Percentiles rank a stretch among this genome's conserved stretches.
Evolutionary conservation across 2,329 filamentous ascomycete genomes (phyloP).

Genomic region (Diaporthe amygdali): DNA sequence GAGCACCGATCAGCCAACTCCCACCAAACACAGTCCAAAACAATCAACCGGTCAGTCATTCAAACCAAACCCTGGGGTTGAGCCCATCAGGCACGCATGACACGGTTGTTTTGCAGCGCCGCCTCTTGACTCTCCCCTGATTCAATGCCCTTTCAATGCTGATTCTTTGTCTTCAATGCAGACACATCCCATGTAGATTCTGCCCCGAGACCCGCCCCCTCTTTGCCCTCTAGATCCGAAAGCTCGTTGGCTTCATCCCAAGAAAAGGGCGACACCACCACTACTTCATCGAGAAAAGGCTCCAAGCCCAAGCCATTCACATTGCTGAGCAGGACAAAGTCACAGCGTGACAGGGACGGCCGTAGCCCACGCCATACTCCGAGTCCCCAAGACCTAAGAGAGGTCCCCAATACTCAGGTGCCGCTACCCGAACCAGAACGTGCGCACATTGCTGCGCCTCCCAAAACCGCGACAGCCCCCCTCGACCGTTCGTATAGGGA

Average conservation of each 20-base stretch:
- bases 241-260: conserved; percentile 54
- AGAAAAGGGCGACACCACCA: conserved; percentile 47
- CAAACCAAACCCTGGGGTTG: neutral
- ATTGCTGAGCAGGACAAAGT: conserved; percentile 56
- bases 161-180: conserved; percentile 28
- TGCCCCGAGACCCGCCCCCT: conserved; percentile 44
- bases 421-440: conserved; percentile 40
- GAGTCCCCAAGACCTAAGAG: conserved; percentile 40
- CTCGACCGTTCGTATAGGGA: conserved; percentile 72
- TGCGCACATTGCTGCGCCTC: conserved; percentile 44
- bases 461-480: conserved; percentile 67
- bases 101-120: neutral
- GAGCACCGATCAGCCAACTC: conserved; percentile 34
- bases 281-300: conserved; percentile 44
- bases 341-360: conserved; percentile 56
- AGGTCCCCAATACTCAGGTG: conserved; percentile 18
- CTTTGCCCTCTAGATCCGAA: conserved; percentile 55
- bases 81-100: conserved; percentile 1
- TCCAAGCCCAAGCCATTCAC: conserved; percentile 61
- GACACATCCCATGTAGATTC: conserved; percentile 39
- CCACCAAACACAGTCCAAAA: conserved; percentile 36
- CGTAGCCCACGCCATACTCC: conserved; percentile 31
- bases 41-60: conserved; percentile 35
- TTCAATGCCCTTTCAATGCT: conserved; percentile 18
- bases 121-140: conserved; percentile 11